Evolutionary conservation across 73 alveolate species (phyloP).

Genomic region (Symbiodinium natans): DNA sequence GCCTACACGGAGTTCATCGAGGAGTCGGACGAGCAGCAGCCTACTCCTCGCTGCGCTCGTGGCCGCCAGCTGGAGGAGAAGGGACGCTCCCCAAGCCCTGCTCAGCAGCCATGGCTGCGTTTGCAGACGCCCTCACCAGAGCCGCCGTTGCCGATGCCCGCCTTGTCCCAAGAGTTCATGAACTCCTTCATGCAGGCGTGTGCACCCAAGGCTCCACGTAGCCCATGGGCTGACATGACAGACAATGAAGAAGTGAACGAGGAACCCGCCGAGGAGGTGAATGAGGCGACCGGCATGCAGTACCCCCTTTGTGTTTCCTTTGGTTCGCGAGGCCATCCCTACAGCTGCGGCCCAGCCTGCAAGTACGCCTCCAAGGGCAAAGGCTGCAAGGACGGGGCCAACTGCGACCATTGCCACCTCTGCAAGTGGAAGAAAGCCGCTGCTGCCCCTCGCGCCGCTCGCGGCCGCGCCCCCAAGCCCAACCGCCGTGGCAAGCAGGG

Average conservation of each 20-base stretch:
- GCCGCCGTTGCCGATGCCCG: neutral
- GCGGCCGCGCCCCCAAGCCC: neutral
- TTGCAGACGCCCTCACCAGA: neutral
- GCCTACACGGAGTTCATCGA: neutral
- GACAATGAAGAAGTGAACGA: neutral
- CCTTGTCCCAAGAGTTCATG: neutral
- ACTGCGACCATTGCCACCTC: neutral
- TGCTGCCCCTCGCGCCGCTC: neutral
- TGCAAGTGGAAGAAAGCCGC: neutral
- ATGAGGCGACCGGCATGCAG: neutral
- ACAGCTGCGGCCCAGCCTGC: neutral
- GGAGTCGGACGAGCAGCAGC: neutral
- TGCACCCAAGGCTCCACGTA: neutral
- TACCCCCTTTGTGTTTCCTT: neutral
- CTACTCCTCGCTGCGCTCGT: neutral
- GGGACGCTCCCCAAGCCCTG: neutral
- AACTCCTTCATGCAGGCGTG: neutral
- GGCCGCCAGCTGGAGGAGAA: neutral
- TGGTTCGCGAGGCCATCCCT: neutral
- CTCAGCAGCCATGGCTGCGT: neutral
- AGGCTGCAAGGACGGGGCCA: neutral
- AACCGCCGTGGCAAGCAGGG: neutral
- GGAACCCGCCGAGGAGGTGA: neutral
- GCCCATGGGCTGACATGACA: neutral
- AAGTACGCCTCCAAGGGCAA: slow-evolving; percentile 9